Evolutionary conservation across 805 yeast species (phyloP).

Genomic region (Wickerhamiella bombiphila): DNA sequence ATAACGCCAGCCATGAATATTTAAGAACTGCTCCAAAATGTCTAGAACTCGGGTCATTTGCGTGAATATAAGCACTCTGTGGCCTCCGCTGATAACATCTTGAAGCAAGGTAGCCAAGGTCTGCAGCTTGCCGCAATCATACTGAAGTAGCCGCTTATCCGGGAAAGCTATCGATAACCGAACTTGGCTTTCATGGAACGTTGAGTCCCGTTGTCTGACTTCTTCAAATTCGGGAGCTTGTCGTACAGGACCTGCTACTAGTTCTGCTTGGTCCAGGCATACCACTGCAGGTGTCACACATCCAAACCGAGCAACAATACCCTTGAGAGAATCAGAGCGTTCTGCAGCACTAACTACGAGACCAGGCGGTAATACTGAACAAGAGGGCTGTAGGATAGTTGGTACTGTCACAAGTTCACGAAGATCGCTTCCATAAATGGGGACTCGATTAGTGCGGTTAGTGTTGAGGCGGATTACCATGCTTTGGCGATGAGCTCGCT

Average conservation of each 20-base stretch:
- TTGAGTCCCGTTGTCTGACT: conserved; percentile 25
- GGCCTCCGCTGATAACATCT: conserved; percentile 72
- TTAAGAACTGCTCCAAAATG: conserved; percentile 80
- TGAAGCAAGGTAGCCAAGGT: conserved; percentile 61
- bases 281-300: conserved; percentile 83
- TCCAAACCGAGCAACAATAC: conserved; percentile 56
- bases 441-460: conserved; percentile 48
- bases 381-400: too few relatives aligned
- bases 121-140: conserved; percentile 94
- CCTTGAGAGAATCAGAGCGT: conserved; percentile 28
- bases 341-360: conserved; percentile 18
- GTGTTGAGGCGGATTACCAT: conserved; percentile 50
- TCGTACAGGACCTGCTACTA: conserved; percentile 15
- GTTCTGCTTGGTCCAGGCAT: conserved; percentile 43
- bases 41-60: conserved; percentile 97
- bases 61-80: conserved; percentile 86
- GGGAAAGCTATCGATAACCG: conserved; percentile 90
- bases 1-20: conserved; percentile 86
- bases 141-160: conserved; percentile 78
- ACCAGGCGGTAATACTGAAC: conserved; percentile 20
- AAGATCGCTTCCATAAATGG: conserved; percentile 52
- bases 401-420: conserved; percentile 22
- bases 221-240: conserved; percentile 14
- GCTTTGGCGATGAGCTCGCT: conserved; percentile 35
- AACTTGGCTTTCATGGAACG: conserved; percentile 71